Evolutionary conservation across 495 filamentous ascomycete genomes (phyloP), one percentile per base, ranked within the genome.

Genomic region (Rusavskia elegans): DNA sequence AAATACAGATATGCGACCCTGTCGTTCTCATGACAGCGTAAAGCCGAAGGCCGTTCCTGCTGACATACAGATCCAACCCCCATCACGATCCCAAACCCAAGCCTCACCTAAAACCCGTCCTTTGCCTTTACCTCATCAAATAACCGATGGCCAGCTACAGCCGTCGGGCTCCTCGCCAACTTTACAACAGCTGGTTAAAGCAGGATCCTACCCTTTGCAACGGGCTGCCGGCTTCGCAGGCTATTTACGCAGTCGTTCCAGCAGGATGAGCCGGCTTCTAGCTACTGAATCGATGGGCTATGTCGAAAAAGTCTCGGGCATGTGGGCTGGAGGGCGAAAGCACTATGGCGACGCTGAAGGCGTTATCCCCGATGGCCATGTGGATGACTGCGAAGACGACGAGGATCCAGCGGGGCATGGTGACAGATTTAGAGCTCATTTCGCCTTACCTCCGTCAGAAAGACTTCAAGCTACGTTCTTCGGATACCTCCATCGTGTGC

Each of bases 281-380:
- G 88, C 93, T 30, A 86, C 84, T 2, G 89, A 96, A 61, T 93
- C 92, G 2, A 97, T 95, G 87, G 87, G 87, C 17, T 98, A 98
- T 63, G 81, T 95, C 29, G 90, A 94, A 59, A 95, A 95, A 61
- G 89, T 97, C 0, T 95, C 89, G 4, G 92, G 88, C 37, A 97
- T 97, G 86, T 93, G 92, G 84, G 82, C 87, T 52, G 92, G 92
- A 30, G 86, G 87, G 17, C 82, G 83, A 61, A 85, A 80, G 59
- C 92, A 98, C 64, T 98, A 96, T 58, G 77, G 82, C 19, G 84
- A 90, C 30, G 75, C 76, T 3, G 76, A 84, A 60, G 84, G 79
- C 37, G 68, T 86, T 23, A 67, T 80, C 39, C 70, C 83, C 2
- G 78, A 87, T 53, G 74, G 76, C 29, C 73, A 70, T 21, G 74